Evolutionary conservation across 306 rosid species (phyloP).

Genomic region (Fragaria vesca): DNA sequence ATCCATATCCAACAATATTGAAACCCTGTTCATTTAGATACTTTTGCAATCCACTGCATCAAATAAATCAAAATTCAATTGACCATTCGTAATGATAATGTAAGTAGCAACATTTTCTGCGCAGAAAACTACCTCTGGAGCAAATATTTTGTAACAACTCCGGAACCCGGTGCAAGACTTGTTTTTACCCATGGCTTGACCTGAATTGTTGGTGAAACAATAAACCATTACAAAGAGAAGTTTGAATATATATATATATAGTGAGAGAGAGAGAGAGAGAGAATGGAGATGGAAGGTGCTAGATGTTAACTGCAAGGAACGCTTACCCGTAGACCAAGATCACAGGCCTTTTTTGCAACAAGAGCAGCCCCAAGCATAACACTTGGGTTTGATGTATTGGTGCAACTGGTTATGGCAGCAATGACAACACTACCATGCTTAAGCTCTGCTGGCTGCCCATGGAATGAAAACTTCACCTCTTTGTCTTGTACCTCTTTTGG

Average conservation of each 20-base stretch:
- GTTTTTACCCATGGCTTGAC: conserved; percentile 98
- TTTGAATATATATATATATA: background rate
- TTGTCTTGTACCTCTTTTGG: conserved; percentile 81
- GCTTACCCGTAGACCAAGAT: conserved; percentile 81
- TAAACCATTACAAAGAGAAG: conserved; percentile 13
- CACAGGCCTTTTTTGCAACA: conserved; percentile 86
- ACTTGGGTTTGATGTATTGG: conserved; percentile 94
- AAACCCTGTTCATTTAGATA: conserved; percentile 89
- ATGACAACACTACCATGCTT: conserved; percentile 89
- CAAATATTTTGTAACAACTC: conserved; percentile 90
- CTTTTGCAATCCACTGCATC: conserved; percentile 76
- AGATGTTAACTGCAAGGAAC: conserved; percentile 9
- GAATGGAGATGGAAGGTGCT: background rate
- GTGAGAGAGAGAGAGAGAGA: background rate
- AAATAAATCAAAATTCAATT: conserved; percentile 28
- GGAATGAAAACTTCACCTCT: conserved; percentile 73
- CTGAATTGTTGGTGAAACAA: conserved; percentile 35
- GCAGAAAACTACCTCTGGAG: conserved; percentile 61
- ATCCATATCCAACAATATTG: conserved; percentile 91
- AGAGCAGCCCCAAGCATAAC: conserved; percentile 99
- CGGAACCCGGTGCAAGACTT: conserved; percentile 98
- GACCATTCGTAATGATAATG: background rate
- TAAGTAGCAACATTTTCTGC: background rate
- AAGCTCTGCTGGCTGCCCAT: conserved; percentile 87
- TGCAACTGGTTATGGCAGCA: conserved; percentile 97